A percentile compares a stretch with the other conserved stretches of the same genome.
Evolutionary conservation across 2,329 filamentous ascomycete species (phyloP).

Genomic region (Verticillium klebahnii): DNA sequence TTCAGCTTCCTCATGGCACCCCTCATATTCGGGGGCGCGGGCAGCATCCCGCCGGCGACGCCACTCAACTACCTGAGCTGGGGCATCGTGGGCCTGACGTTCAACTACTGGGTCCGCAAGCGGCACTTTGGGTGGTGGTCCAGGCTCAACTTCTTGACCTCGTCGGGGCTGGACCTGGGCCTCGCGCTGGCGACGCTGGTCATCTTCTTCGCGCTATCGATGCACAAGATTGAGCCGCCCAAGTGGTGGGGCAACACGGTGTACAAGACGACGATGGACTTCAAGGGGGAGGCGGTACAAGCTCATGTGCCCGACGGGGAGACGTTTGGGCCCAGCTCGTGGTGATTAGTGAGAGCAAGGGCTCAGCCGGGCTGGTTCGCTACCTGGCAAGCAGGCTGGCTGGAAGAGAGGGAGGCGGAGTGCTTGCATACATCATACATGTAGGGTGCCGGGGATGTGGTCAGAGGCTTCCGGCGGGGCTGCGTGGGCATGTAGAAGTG

Average conservation of each 20-base stretch:
- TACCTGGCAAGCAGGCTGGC: background rate
- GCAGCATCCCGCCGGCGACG: slow-evolving; percentile 59
- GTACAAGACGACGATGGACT: slow-evolving; percentile 58
- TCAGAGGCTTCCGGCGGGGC: background rate
- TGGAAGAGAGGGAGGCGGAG: background rate
- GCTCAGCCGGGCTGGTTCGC: background rate
- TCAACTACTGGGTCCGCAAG: slow-evolving; percentile 64
- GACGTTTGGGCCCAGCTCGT: slow-evolving; percentile 56
- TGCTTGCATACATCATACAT: background rate
- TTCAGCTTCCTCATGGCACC: slow-evolving; percentile 54
- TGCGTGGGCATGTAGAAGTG: background rate
- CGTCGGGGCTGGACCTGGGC: slow-evolving; percentile 65
- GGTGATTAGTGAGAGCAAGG: slow-evolving; percentile 29
- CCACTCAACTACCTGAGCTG: slow-evolving; percentile 72
- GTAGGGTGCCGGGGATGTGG: background rate
- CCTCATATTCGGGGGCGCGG: slow-evolving; percentile 57
- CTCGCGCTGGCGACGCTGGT: slow-evolving; percentile 62
- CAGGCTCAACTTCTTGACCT: slow-evolving; percentile 68
- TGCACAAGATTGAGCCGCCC: slow-evolving; percentile 58
- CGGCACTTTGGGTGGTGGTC: slow-evolving; percentile 67
- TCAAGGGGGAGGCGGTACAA: slow-evolving; percentile 54
- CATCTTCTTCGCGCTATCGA: slow-evolving; percentile 65
- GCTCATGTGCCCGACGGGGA: slow-evolving; percentile 45
- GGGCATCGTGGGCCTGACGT: slow-evolving; percentile 66
- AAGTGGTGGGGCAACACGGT: slow-evolving; percentile 66